Conservation (phyloP, 139 green algal genomes). For the Spirogloea muscicola region DNA sequence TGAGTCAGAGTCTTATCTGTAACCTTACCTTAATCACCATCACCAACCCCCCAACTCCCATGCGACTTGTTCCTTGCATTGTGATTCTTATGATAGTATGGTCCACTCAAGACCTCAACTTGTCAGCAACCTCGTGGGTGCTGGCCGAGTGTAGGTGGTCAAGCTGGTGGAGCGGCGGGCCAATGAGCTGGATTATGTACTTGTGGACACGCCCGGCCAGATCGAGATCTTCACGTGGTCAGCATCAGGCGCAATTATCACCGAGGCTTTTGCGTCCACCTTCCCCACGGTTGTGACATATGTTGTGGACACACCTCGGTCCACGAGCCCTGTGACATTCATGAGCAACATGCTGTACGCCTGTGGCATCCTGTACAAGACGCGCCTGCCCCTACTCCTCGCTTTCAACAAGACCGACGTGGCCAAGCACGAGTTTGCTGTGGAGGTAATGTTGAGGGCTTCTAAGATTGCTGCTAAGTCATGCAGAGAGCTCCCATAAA, state of each 20-base stretch:
- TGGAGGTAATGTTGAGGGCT: too few relatives aligned
- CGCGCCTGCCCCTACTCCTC: slow-evolving; percentile 85
- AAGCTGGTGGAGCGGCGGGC: slow-evolving; percentile 21
- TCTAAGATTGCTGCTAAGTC: too few relatives aligned
- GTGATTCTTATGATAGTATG: too few relatives aligned
- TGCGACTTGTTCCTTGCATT: too few relatives aligned
- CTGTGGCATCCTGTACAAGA: slow-evolving; percentile 94
- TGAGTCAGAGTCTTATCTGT: too few relatives aligned
- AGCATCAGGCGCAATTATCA: slow-evolving; percentile 84
- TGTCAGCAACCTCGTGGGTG: too few relatives aligned
- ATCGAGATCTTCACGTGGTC: slow-evolving; percentile 99
- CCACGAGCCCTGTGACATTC: slow-evolving; percentile 63
- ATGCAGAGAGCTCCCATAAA: too few relatives aligned
- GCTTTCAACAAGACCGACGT: slow-evolving; percentile 98
- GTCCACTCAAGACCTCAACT: too few relatives aligned
- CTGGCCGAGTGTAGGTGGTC: slow-evolving; percentile 32
- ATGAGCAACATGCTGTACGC: slow-evolving; percentile 99
- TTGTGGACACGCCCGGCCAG: slow-evolving; percentile 95
- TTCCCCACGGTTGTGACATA: slow-evolving; percentile 87
- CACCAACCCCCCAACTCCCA: too few relatives aligned
- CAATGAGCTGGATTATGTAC: slow-evolving; percentile 63
- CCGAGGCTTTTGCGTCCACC: slow-evolving; percentile 81
- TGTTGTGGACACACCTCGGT: slow-evolving; percentile 90
- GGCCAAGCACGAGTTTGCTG: slow-evolving; percentile 70
- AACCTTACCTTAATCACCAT: too few relatives aligned